Percentiles rank a stretch among this genome's conserved stretches.
Conservation (phyloP, 2,329 filamentous ascomycete genomes). For the Fusarium phyllophilum region DNA sequence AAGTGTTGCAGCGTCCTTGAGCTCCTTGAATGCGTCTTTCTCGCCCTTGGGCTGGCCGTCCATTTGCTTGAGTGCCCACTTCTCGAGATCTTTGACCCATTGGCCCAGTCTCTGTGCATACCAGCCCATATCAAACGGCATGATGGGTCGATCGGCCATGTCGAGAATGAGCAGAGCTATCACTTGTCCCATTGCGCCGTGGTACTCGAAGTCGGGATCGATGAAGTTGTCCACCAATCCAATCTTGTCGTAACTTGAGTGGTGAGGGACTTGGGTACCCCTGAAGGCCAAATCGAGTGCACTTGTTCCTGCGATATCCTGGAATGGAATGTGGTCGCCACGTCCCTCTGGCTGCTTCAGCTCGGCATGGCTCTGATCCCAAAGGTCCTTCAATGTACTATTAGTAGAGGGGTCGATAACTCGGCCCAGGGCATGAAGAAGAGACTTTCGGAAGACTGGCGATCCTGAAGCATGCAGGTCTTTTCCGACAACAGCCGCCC, state of each 20-base stretch:
- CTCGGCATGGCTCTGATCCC: slow-evolving; percentile 71
- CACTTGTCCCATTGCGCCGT: slow-evolving; percentile 81
- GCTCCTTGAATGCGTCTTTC: slow-evolving; percentile 44
- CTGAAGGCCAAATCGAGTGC: slow-evolving; percentile 86
- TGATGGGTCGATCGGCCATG: slow-evolving; percentile 79
- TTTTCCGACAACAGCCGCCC: slow-evolving; percentile 79
- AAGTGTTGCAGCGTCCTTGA: slow-evolving; percentile 66
- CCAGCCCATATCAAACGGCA: slow-evolving; percentile 81
- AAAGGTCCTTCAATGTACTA: slow-evolving; percentile 76
- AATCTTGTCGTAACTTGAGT: slow-evolving; percentile 90
- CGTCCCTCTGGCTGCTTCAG: slow-evolving; percentile 77
- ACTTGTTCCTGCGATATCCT: slow-evolving; percentile 88
- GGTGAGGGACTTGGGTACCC: slow-evolving; percentile 74
- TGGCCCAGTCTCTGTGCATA: slow-evolving; percentile 74
- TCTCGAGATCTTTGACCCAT: slow-evolving; percentile 74
- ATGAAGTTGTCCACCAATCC: slow-evolving; percentile 84
- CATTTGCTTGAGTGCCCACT: slow-evolving; percentile 61
- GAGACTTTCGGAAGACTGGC: slow-evolving; percentile 78
- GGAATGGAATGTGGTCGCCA: slow-evolving; percentile 90
- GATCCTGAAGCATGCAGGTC: slow-evolving; percentile 83
- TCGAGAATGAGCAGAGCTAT: slow-evolving; percentile 87
- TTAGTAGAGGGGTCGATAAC: slow-evolving; percentile 79
- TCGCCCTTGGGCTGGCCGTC: slow-evolving; percentile 18
- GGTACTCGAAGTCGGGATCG: slow-evolving; percentile 86
- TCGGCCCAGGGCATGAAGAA: slow-evolving; percentile 78